Evolutionary conservation across 2,329 filamentous ascomycete genomes (phyloP), one percentile per base, ranked within the genome.

Genomic region (Penicillium olsonii): DNA sequence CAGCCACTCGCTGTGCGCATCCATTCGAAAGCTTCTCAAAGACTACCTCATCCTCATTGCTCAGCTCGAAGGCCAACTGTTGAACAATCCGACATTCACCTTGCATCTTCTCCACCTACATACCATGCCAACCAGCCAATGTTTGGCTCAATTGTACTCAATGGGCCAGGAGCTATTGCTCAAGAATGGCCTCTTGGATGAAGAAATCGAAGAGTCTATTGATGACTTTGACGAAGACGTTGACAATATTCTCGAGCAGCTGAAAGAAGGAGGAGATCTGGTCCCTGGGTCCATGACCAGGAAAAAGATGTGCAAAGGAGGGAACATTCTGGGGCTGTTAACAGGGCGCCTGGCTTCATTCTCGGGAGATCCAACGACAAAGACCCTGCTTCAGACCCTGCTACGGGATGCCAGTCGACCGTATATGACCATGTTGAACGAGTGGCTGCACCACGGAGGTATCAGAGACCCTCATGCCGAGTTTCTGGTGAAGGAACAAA

Each of bases 371-470:
- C 94, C 94, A 4, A 87, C 90, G 0, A 92, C 94, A 17, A 84
- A 90, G 55, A 83, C 85, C 19, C 74, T 99, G 17, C 79, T 99
- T 10, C 94, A 90, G 10, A 87, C 86, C 3, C 74, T 99, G 22
- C 72, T 99, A 35, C 82, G 90, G 48, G 92, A 97, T 69, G 87
- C 92, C 1, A 96, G 92, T 63, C 84, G 87, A 47, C 94, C 94
- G 0, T 99, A 99, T 68, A 96, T 97, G 92, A 82, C 83, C 35
- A 99, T 99, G 94, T 76, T 99, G 53, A 99, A 99, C 64, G 92
- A 97, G 69, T 99, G 94, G 94, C 77, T 99, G 14, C 94, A 99
- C 66, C 92, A 95, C 65, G 94, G 94, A 33, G 90, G 87, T 41
- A 97, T 99, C 69, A 90, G 88, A 64, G 94, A 99, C 68, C 90